Percentiles rank a stretch among this genome's conserved stretches.
These are phyloP conservation scores for Aureobasidium melanogenum DNA, from an alignment of 2,329 filamentous ascomycete species.

Conservation along the genomic window DNA sequence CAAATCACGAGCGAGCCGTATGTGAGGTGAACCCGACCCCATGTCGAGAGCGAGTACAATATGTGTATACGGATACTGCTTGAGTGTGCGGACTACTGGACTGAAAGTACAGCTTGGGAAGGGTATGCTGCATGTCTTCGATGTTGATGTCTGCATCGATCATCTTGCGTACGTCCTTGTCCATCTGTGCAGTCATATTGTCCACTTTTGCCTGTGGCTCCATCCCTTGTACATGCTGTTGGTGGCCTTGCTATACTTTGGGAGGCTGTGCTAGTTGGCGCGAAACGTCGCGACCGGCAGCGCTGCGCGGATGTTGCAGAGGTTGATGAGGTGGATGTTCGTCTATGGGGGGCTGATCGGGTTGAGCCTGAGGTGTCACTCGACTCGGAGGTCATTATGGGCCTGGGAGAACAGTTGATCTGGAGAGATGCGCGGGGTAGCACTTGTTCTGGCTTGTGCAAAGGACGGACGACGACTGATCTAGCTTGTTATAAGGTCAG, in stretches of 20 bases:
- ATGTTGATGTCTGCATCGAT: slow-evolving; percentile 48
- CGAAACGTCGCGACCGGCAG: slow-evolving; percentile 37
- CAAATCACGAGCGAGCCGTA: too few species aligned
- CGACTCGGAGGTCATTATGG: too few species aligned
- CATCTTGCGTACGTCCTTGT: slow-evolving; percentile 48
- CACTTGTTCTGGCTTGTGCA: too few species aligned
- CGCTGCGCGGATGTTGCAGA: slow-evolving; percentile 43
- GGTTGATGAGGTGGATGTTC: slow-evolving; percentile 44
- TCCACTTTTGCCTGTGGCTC: slow-evolving; percentile 38
- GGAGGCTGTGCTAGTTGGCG: slow-evolving; percentile 35
- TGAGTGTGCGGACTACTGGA: too few species aligned
- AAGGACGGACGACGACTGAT: slow-evolving; percentile 65
- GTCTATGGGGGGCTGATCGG: not conserved
- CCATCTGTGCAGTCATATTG: slow-evolving; percentile 45
- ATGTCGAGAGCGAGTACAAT: too few species aligned
- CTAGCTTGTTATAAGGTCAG: slow-evolving; percentile 68
- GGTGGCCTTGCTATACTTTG: slow-evolving; percentile 37
- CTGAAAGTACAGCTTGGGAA: too few species aligned
- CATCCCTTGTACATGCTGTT: slow-evolving; percentile 26
- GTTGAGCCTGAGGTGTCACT: too few species aligned
- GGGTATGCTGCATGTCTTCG: slow-evolving; percentile 33
- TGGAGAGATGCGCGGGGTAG: too few species aligned
- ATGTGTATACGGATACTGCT: too few species aligned
- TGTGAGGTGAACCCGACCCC: too few species aligned
- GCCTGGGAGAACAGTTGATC: too few species aligned